Conservation (phyloP, 164 flowering plant species). For the Litsea cubeba region DNA sequence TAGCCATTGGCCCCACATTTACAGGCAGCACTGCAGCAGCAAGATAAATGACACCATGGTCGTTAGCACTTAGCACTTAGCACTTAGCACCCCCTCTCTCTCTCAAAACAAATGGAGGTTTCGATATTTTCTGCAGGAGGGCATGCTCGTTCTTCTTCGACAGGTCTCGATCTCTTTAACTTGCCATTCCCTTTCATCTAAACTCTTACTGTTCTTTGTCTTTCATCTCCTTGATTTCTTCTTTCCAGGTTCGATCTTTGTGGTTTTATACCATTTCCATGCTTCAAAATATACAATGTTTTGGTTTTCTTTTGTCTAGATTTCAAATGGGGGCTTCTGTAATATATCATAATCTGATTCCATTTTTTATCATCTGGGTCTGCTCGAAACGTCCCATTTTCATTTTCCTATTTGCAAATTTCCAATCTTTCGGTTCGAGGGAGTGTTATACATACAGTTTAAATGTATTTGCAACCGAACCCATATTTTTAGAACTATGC, state of each 20-base stretch:
- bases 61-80: too few species aligned
- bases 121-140: not conserved
- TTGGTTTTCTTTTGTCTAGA: not conserved
- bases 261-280: not conserved
- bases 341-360: not conserved
- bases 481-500: too few species aligned
- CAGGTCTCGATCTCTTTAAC: not conserved
- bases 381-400: too few species aligned
- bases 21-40: too few species aligned
- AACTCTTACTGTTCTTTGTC: not conserved
- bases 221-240: not conserved
- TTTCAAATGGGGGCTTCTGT: not conserved
- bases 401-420: too few species aligned
- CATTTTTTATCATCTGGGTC: too few species aligned
- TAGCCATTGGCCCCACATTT: too few species aligned
- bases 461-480: too few species aligned
- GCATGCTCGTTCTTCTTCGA: not conserved
- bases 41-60: too few species aligned
- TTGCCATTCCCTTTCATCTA: not conserved
- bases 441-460: too few species aligned
- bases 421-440: too few species aligned
- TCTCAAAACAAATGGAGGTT: not conserved
- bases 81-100: not conserved
- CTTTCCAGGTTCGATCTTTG: not conserved
- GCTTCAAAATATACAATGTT: not conserved